A percentile compares a stretch with the other conserved stretches of the same genome.
Conservation (phyloP, 1,284 basidiomycete species). For the Sanguinoderma infundibulare region DNA sequence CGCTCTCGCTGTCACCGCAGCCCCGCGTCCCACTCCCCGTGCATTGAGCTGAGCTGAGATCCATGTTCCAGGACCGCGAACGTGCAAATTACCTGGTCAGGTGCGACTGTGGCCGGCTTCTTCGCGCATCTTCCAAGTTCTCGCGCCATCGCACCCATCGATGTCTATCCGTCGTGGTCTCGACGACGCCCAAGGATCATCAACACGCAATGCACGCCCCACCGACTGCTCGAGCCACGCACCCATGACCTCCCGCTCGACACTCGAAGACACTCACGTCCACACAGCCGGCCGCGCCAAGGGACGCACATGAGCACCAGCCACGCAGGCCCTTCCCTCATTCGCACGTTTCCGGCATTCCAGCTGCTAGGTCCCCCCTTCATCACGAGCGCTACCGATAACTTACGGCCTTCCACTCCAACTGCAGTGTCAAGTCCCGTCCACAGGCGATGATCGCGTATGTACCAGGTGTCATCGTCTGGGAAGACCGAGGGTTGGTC, state of each 20-base stretch:
- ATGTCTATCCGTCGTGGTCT: neutral
- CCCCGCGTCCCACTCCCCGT: neutral
- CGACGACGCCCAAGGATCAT: neutral
- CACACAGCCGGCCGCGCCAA: neutral
- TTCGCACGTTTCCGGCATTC: slow-evolving; percentile 4
- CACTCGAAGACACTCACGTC: neutral
- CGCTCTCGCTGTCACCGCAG: neutral
- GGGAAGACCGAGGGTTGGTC: neutral
- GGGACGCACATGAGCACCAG: neutral
- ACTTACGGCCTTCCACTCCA: neutral
- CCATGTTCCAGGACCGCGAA: neutral
- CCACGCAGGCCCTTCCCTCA: neutral
- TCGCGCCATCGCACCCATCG: neutral
- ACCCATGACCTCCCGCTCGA: neutral
- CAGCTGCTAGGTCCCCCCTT: neutral
- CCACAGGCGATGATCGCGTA: slow-evolving; percentile 1
- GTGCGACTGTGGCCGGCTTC: neutral
- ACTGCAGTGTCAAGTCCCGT: neutral
- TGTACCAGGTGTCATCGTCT: neutral
- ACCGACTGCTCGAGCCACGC: neutral
- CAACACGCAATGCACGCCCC: neutral
- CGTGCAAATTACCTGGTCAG: neutral
- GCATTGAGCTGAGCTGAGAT: neutral
- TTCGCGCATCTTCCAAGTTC: neutral
- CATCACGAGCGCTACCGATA: neutral